These are phyloP conservation scores for Phycomyces blakesleeanus DNA, from an alignment of 192 early-diverging fungal genomes.

Conservation along the genomic window DNA sequence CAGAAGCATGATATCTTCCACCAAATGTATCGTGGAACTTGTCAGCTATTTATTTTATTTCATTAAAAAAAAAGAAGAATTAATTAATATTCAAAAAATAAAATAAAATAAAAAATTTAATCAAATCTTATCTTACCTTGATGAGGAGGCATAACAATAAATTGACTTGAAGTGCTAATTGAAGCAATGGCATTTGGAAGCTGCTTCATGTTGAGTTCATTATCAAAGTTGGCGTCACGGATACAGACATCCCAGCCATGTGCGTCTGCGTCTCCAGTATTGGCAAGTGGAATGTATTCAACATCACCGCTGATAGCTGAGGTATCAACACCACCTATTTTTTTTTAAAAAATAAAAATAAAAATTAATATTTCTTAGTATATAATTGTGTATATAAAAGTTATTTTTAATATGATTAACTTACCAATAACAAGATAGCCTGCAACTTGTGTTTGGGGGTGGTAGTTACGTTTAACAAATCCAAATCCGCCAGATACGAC, in stretches of 20 bases:
- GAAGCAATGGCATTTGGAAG: conserved; percentile 27
- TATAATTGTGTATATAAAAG: too few relatives aligned
- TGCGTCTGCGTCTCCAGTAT: conserved; percentile 3
- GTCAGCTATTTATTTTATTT: too few relatives aligned
- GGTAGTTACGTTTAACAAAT: background rate
- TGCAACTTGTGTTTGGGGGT: conserved; percentile 7
- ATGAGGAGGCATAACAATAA: conserved; percentile 24
- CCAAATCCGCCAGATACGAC: background rate
- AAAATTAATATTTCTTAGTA: background rate
- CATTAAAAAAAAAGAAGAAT: background rate
- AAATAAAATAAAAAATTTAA: too few relatives aligned
- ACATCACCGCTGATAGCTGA: conserved; percentile 20
- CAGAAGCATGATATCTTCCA: conserved; percentile 13
- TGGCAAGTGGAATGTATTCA: conserved; percentile 15
- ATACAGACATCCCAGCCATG: conserved; percentile 36
- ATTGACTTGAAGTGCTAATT: conserved; percentile 29
- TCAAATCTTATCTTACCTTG: conserved; percentile 13
- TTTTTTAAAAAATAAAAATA: background rate
- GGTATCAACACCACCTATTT: conserved; percentile 32
- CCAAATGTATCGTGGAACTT: conserved; percentile 26
- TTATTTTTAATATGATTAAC: background rate
- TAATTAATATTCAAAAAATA: too few relatives aligned
- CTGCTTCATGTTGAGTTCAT: conserved; percentile 15
- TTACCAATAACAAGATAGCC: conserved; percentile 35
- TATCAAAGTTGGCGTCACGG: conserved; percentile 25